Conservation (phyloP, 352 stramenopile species). For the Phytopythium litorale region DNA sequence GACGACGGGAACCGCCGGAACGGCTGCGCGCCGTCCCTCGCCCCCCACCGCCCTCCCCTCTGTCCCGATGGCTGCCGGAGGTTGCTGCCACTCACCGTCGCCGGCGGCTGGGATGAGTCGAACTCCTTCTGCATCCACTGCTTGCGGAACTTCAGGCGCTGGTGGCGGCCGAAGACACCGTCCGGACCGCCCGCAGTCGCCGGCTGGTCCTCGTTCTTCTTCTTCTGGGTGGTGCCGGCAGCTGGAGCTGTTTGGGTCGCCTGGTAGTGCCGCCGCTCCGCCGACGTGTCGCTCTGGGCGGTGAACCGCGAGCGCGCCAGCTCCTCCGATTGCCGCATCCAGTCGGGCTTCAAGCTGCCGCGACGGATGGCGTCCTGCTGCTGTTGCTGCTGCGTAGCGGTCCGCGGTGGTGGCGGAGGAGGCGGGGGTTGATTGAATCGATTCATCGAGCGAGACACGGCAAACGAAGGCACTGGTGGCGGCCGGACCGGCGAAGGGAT, state of each 20-base stretch:
- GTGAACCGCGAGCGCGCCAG: slow-evolving; percentile 61
- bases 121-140: slow-evolving; percentile 59
- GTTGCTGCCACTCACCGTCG: slow-evolving; percentile 8
- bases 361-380: slow-evolving; percentile 9
- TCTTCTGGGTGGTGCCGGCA: neutral
- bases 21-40: slow-evolving; percentile 9
- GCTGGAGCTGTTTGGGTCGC: slow-evolving; percentile 10
- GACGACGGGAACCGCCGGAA: slow-evolving; percentile 12
- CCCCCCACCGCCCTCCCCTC: neutral
- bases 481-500: neutral
- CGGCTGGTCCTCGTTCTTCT: slow-evolving; percentile 25
- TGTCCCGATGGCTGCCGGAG: slow-evolving; percentile 17
- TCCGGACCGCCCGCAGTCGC: slow-evolving; percentile 32
- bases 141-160: slow-evolving; percentile 58
- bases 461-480: slow-evolving; percentile 6
- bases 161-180: slow-evolving; percentile 56
- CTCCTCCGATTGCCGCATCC: slow-evolving; percentile 60
- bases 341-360: slow-evolving; percentile 63
- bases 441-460: slow-evolving; percentile 4
- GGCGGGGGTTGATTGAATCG: neutral
- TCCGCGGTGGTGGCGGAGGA: slow-evolving; percentile 3
- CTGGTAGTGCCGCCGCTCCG: slow-evolving; percentile 10
- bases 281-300: slow-evolving; percentile 37
- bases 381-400: slow-evolving; percentile 3
- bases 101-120: slow-evolving; percentile 22